These are phyloP conservation scores for Fusarium circinatum DNA, from an alignment of 2,329 filamentous ascomycete species.

Conservation along the genomic window DNA sequence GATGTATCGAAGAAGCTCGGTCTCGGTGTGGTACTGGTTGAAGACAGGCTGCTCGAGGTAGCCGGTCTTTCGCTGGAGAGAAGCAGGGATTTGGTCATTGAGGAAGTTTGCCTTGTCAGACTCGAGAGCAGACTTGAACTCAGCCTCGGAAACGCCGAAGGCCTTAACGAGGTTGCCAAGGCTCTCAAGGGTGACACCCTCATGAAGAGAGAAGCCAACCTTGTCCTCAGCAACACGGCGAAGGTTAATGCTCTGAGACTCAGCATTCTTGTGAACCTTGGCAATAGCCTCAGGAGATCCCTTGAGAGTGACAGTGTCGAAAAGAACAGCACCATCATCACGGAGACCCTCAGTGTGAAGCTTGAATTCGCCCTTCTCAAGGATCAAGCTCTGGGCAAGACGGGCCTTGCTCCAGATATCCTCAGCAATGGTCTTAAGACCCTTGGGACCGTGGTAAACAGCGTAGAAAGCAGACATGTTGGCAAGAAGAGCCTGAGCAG, in stretches of 20 bases:
- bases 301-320: slow-evolving; percentile 83
- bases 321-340: slow-evolving; percentile 69
- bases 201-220: slow-evolving; percentile 47
- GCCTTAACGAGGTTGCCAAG: slow-evolving; percentile 37
- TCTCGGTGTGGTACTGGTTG: slow-evolving; percentile 95
- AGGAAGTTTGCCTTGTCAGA: slow-evolving; percentile 50
- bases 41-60: slow-evolving; percentile 93
- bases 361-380: slow-evolving; percentile 66
- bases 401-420: slow-evolving; percentile 77
- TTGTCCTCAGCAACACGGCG: slow-evolving; percentile 46
- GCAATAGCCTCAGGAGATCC: slow-evolving; percentile 44
- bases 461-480: slow-evolving; percentile 98
- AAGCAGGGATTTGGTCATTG: slow-evolving; percentile 59
- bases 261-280: slow-evolving; percentile 39
- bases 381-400: slow-evolving; percentile 62
- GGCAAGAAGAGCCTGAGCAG: slow-evolving; percentile 89
- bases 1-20: slow-evolving; percentile 92
- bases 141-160: slow-evolving; percentile 42
- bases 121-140: slow-evolving; percentile 40
- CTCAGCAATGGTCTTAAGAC: slow-evolving; percentile 85
- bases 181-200: slow-evolving; percentile 41
- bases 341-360: slow-evolving; percentile 68
- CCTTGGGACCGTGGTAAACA: slow-evolving; percentile 88
- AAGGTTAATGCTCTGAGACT: slow-evolving; percentile 40
- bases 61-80: slow-evolving; percentile 75